Evolutionary conservation across 768 basidiomycete species (phyloP), one percentile per base, ranked within the genome.

Genomic region (Dictyophora rubrovolvata): DNA sequence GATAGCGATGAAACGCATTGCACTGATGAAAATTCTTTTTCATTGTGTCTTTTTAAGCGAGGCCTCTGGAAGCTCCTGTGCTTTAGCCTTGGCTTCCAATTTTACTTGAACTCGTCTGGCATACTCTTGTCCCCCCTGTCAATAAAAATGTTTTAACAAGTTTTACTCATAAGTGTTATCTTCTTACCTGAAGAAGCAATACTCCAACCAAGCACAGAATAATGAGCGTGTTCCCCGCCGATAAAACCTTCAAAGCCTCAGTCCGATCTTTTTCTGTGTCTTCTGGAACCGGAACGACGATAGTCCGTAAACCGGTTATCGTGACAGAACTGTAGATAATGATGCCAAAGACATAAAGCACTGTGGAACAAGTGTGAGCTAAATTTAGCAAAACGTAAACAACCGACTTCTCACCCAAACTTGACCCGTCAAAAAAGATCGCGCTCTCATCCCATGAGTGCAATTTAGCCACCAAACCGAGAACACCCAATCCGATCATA

Each of bases 391-490:
- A 28, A 55, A 54, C 12, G 4, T 21, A 23, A 35, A 2, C 28
- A 21, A 28, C 35, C 9, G 42, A 20, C 33, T 17, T 14, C 82
- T 65, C 64, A 93, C 93, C 90, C 60, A 95, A 71, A 64, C 83
- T 85, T 21, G 86, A 85, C 20, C 94, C 94, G 70, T 97, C 94
- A 70, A 97, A 97, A 75, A 90, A 93, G 73, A 94, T 79, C 8
- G 94, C 94, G 64, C 88, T 91, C 66, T 96, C 93, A 67, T 86
- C 84, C 91, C 93, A 96, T 62, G 77, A 80, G 70, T 88, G 78
- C 60, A 96, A 75, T 70, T 96, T 97, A 51, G 81, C 78, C 10
- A 93, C 64, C 54, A 93, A 76, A 10, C 86, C 87, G 22, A 86
- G 64, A 36, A 96, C 69, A 11, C 90, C 89, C 17, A 93, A 77